phyloP scores from a whole-genome alignment of 2,329 filamentous ascomycete genomes.

The Pseudogymnoascus sp. region DNA sequence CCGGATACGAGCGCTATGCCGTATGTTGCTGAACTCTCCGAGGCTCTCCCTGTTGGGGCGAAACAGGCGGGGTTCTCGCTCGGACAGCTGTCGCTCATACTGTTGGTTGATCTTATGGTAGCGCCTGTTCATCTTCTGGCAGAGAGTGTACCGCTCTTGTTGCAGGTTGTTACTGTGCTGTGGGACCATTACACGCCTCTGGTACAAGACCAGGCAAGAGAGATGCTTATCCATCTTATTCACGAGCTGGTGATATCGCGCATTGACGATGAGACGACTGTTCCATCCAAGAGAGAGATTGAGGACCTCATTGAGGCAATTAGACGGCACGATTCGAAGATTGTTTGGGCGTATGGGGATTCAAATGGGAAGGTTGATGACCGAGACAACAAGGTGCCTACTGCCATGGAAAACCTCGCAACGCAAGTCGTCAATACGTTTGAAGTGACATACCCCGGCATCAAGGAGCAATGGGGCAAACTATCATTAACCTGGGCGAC shows the following conservation, averaged over 20 bases:
- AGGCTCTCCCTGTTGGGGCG: constrained; percentile 77
- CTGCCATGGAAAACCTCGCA: constrained; percentile 80
- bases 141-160: constrained; percentile 75
- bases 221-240: constrained; percentile 96
- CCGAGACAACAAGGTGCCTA: constrained; percentile 72
- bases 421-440: constrained; percentile 80
- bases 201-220: constrained; percentile 91
- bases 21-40: constrained; percentile 79
- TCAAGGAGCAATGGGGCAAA: constrained; percentile 87
- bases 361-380: constrained; percentile 73
- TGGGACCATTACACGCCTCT: constrained; percentile 97
- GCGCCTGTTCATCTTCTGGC: constrained; percentile 74
- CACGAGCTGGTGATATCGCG: constrained; percentile 84
- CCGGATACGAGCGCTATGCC: constrained; percentile 70
- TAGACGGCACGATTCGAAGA: constrained; percentile 72
- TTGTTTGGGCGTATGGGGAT: constrained; percentile 93
- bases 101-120: constrained; percentile 94
- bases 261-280: constrained; percentile 57
- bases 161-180: constrained; percentile 87
- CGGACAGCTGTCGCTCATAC: constrained; percentile 85
- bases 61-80: constrained; percentile 88
- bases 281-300: constrained; percentile 62
- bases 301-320: constrained; percentile 86
- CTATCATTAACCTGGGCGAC: constrained; percentile 93
- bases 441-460: constrained; percentile 72